Percentiles rank a stretch among this genome's conserved stretches.
phyloP scores from a whole-genome alignment of 495 filamentous ascomycete species.

The Aspergillus carlsbadensis region DNA sequence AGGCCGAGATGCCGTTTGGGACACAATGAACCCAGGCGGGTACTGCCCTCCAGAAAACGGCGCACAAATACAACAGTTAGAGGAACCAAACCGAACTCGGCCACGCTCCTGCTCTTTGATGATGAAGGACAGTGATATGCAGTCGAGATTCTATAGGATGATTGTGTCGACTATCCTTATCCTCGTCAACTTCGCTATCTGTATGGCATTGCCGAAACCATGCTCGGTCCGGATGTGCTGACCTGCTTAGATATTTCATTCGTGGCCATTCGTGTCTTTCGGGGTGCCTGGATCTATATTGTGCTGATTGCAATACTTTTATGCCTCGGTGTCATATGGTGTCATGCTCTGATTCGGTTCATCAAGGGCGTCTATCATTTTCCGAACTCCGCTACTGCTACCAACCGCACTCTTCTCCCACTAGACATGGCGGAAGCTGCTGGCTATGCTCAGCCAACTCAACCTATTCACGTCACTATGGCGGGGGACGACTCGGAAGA shows the following conservation, averaged over 20 bases:
- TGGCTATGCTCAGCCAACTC: constrained; percentile 59
- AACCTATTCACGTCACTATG: constrained; percentile 62
- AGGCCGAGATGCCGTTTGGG: too few species aligned
- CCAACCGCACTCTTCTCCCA: constrained; percentile 12
- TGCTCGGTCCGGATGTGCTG: background rate
- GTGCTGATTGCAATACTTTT: constrained; percentile 75
- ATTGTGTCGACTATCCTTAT: constrained; percentile 57
- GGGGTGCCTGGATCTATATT: constrained; percentile 65
- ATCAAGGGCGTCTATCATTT: constrained; percentile 58
- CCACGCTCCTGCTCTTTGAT: constrained; percentile 47
- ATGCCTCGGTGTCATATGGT: constrained; percentile 72
- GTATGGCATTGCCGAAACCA: constrained; percentile 39
- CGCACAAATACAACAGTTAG: background rate
- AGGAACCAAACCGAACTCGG: constrained; percentile 13
- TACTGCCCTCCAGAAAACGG: background rate
- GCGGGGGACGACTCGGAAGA: constrained; percentile 68
- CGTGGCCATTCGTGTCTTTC: constrained; percentile 54
- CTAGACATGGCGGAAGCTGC: constrained; percentile 43
- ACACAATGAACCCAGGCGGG: background rate
- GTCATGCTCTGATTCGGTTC: constrained; percentile 70
- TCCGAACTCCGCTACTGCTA: constrained; percentile 26
- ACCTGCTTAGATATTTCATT: constrained; percentile 61
- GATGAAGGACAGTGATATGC: constrained; percentile 51
- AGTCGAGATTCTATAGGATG: constrained; percentile 56
- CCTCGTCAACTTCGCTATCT: constrained; percentile 53